A percentile compares a stretch with the other conserved stretches of the same genome.
Evolutionary conservation across 1,284 basidiomycete species (phyloP).

Genomic region (Inonotus obliquus): DNA sequence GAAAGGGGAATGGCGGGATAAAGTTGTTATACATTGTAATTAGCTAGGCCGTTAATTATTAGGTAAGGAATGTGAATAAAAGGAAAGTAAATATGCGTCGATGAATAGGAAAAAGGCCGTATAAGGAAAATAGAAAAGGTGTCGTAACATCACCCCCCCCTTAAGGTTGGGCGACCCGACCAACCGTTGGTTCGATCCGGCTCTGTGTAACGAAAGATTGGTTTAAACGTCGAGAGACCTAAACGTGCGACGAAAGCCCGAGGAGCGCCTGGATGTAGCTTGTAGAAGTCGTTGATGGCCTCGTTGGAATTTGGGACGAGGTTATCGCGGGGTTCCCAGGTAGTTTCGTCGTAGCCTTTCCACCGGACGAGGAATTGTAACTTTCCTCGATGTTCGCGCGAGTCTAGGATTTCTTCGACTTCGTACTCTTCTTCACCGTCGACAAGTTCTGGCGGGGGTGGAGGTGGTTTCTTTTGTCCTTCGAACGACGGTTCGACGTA

Average conservation of each 20-base stretch:
- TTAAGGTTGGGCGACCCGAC: too few relatives aligned
- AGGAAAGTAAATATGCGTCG: too few relatives aligned
- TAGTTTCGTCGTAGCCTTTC: neutral
- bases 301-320: neutral
- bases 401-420: neutral
- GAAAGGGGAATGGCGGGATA: too few relatives aligned
- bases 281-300: neutral
- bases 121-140: too few relatives aligned
- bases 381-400: neutral
- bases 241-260: neutral
- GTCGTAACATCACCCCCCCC: too few relatives aligned
- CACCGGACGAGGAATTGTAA: neutral
- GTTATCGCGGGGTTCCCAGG: neutral
- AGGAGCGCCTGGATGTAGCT: neutral
- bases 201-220: too few relatives aligned
- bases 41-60: too few relatives aligned
- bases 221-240: too few relatives aligned
- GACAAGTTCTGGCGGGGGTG: neutral
- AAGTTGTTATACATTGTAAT: too few relatives aligned
- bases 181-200: too few relatives aligned
- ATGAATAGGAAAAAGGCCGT: too few relatives aligned
- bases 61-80: too few relatives aligned
- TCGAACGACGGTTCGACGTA: neutral
- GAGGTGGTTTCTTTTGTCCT: neutral
- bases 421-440: neutral